Evolutionary conservation across 2,329 filamentous ascomycete species (phyloP), one percentile per base, ranked within the genome.

Genomic region (Colletotrichum godetiae): DNA sequence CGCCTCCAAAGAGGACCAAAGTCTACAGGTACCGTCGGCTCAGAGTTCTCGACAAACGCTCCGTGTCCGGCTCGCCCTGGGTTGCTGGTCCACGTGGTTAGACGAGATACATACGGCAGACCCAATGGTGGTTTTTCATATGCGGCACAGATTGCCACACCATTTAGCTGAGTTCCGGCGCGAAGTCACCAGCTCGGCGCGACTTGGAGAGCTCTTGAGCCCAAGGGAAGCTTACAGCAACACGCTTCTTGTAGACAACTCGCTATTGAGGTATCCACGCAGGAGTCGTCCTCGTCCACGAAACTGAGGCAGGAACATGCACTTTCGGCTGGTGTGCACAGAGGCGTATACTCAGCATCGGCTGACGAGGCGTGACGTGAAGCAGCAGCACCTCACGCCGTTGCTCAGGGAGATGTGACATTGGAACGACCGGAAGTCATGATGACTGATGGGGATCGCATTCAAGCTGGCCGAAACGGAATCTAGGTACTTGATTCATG

Each of bases 401-500:
- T 71, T 70, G 55, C 56, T 65, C 46, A 60, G 58, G 55, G 60
- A 73, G 70, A 70, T 57, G 70, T 29, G 57, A 63, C 68, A 62
- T 67, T 72, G 68, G 72, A 67, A 72, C 58, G 57, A 57, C 68
- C 62, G 56, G 72, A 58, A 53, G 68, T 55, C 57, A 63, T 53
- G 22, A 52, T 56, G 63, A 56, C 71, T 65, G 67, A 72, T 72
- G 68, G 53, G 61, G 60, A 52, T 72, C 22, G 37, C 57, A 63
- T 24, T 42, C 37, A 52, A 24, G 46, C 24, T 52, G 57, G 63
- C 49, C 61, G 58, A 74, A 72, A 67, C 72, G 62, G 70, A 67
- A 68, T 42, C 49, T 52, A 68, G 76, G 77, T 80, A 80, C 79
- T 79, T 80, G 75, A 74, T 75, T 77, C 67, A 74, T 78, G 76